These are phyloP conservation scores for Blastomyces percursus DNA, from an alignment of 2,329 filamentous ascomycete genomes.

Conservation along the genomic window DNA sequence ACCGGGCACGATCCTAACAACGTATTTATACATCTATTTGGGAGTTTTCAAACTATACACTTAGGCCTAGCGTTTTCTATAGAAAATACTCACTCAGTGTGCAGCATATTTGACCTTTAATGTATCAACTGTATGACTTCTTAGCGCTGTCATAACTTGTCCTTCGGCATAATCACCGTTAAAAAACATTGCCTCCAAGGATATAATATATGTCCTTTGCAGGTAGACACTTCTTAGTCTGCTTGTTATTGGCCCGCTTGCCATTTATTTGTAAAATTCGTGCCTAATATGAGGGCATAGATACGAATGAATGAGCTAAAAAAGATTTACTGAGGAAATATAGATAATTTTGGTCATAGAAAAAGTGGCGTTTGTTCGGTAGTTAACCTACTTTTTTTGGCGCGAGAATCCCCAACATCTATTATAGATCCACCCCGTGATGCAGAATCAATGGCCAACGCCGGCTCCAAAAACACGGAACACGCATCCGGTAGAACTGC, in stretches of 20 bases:
- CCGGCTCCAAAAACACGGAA: conserved; percentile 5
- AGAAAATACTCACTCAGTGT: neutral
- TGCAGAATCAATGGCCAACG: conserved; percentile 5
- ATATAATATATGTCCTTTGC: too few relatives aligned
- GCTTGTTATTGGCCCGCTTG: too few relatives aligned
- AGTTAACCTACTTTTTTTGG: neutral
- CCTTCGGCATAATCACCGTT: too few relatives aligned
- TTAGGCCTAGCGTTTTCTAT: neutral
- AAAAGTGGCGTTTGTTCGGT: neutral
- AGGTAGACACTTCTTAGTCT: too few relatives aligned
- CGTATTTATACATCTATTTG: neutral
- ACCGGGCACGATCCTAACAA: neutral
- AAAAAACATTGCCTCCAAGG: too few relatives aligned
- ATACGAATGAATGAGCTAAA: too few relatives aligned
- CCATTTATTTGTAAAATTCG: too few relatives aligned
- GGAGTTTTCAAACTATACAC: neutral
- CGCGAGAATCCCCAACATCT: neutral
- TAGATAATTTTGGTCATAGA: too few relatives aligned
- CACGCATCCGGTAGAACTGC: conserved; percentile 25
- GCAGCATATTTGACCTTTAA: neutral
- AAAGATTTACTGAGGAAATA: too few relatives aligned
- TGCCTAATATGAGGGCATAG: too few relatives aligned
- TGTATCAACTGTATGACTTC: too few relatives aligned
- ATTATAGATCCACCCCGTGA: neutral
- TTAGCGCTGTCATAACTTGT: neutral